Evolutionary conservation across 2,329 filamentous ascomycete species (phyloP).

Genomic region (Amauroascus niger): DNA sequence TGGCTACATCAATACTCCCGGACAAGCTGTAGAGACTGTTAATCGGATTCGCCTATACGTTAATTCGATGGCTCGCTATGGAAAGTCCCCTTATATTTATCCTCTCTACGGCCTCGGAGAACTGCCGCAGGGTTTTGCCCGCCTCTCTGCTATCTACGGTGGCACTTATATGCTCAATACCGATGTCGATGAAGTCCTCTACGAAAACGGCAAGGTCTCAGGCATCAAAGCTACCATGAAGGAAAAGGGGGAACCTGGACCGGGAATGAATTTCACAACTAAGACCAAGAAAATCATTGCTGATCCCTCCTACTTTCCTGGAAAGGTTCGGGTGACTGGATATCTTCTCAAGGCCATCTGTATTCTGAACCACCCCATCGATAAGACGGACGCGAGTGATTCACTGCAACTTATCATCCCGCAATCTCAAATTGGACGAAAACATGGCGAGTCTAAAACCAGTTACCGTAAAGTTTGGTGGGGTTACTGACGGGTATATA

Average conservation of each 20-base stretch:
- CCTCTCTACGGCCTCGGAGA: conserved; percentile 94
- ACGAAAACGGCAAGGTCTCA: conserved; percentile 70
- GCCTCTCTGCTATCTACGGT: conserved; percentile 94
- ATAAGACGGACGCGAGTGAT: conserved; percentile 79
- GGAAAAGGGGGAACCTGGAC: conserved; percentile 62
- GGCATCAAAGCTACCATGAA: conserved; percentile 98
- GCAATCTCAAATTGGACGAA: conserved; percentile 91
- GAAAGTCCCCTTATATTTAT: conserved; percentile 99
- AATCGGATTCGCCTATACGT: conserved; percentile 92
- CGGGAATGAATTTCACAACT: conserved; percentile 84
- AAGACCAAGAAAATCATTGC: conserved; percentile 93
- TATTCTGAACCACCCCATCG: conserved; percentile 88
- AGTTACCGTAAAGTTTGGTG: not conserved
- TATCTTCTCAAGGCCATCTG: conserved; percentile 95
- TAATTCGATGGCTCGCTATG: conserved; percentile 93
- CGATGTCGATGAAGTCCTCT: conserved; percentile 77
- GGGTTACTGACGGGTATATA: conserved; percentile 29
- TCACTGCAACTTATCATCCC: conserved; percentile 94
- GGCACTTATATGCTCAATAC: conserved; percentile 99
- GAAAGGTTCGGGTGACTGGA: conserved; percentile 76
- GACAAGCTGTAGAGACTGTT: conserved; percentile 72
- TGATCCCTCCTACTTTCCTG: conserved; percentile 92
- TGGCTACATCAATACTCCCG: conserved; percentile 65
- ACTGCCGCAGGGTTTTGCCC: conserved; percentile 93
- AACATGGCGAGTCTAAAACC: conserved; percentile 60